Evolutionary conservation across 1,284 basidiomycete species (phyloP), one percentile per base, ranked within the genome.

Genomic region (Coniferiporia weirii): DNA sequence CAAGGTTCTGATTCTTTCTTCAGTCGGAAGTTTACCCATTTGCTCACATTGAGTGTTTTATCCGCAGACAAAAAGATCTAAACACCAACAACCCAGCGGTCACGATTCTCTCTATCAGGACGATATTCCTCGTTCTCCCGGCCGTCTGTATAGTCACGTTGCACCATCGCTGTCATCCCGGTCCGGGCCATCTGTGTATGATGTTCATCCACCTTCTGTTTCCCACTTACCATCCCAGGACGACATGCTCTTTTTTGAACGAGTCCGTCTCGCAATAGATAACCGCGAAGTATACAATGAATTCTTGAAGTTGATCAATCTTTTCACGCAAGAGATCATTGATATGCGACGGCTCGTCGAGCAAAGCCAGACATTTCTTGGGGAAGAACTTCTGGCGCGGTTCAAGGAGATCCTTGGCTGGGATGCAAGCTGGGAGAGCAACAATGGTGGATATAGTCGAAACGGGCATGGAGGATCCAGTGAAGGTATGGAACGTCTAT

Each of bases 291-390:
- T 89, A 3, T 98, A 97, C 76, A 91, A 95, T 71, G 96, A 98
- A 73, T 98, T 99, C 75, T 77, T 99, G 65, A 98, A 96, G 71
- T 79, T 98, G 59, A 83, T 98, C 69, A 98, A 98, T 70, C 79
- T 98, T 1, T 99, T 96, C 71, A 91, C 93, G 1, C 93, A 98
- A 70, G 93, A 95, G 59, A 87, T 92, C 67, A 95, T 99, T 67
- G 93, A 98, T 68, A 85, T 87, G 15, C 83, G 87, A 48, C 84
- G 88, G 7, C 81, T 98, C 9, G 82, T 98, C 51, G 79, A 82
- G 57, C 84, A 89, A 66, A 79, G 79, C 47, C 73, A 79, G 17
- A 79, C 80, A 61, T 91, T 84, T 66, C 72, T 91, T 12, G 85
- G 84, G 0, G 78, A 79, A 0, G 94, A 96, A 58, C 76, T 98